Percentiles rank a stretch among this genome's conserved stretches.
Conservation (phyloP, 2,329 filamentous ascomycete species). For the Fusarium incarnatum region DNA sequence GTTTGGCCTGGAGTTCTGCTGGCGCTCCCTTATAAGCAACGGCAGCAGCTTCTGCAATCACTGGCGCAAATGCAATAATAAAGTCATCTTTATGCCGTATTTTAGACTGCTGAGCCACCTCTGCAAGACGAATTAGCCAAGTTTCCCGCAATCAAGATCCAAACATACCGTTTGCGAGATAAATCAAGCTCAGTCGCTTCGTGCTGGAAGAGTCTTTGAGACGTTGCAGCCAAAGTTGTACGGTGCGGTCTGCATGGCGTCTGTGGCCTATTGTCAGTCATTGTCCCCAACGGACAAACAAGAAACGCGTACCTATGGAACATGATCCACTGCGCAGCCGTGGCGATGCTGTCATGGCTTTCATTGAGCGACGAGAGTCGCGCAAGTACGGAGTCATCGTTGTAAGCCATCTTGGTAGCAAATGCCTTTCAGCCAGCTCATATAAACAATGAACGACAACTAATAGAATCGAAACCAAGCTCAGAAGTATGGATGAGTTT, state of each 20-base stretch:
- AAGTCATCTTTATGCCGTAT: slow-evolving; percentile 94
- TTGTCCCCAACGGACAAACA: not conserved
- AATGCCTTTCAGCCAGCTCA: not conserved
- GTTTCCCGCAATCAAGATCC: not conserved
- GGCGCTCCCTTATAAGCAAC: slow-evolving; percentile 92
- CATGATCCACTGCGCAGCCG: slow-evolving; percentile 99
- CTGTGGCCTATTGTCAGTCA: slow-evolving; percentile 58
- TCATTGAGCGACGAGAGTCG: slow-evolving; percentile 97
- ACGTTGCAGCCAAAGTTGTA: slow-evolving; percentile 89
- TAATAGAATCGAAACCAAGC: slow-evolving; percentile 1
- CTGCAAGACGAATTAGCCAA: slow-evolving; percentile 58
- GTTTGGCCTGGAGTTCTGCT: slow-evolving; percentile 86
- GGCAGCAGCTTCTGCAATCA: slow-evolving; percentile 90
- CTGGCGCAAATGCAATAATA: slow-evolving; percentile 87
- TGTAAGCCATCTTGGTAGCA: slow-evolving; percentile 80
- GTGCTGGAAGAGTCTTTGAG: slow-evolving; percentile 87
- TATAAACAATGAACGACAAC: slow-evolving; percentile 1
- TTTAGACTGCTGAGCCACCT: slow-evolving; percentile 96
- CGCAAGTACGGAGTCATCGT: slow-evolving; percentile 92
- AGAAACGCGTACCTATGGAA: slow-evolving; percentile 82
- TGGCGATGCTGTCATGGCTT: slow-evolving; percentile 96
- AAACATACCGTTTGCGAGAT: slow-evolving; percentile 88
- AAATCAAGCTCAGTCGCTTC: slow-evolving; percentile 90
- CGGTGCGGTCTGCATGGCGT: slow-evolving; percentile 91
- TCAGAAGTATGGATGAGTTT: slow-evolving; percentile 14